These are phyloP conservation scores for Leishmania guyanensis DNA, from an alignment of 208 protist genomes.

Conservation along the genomic window DNA sequence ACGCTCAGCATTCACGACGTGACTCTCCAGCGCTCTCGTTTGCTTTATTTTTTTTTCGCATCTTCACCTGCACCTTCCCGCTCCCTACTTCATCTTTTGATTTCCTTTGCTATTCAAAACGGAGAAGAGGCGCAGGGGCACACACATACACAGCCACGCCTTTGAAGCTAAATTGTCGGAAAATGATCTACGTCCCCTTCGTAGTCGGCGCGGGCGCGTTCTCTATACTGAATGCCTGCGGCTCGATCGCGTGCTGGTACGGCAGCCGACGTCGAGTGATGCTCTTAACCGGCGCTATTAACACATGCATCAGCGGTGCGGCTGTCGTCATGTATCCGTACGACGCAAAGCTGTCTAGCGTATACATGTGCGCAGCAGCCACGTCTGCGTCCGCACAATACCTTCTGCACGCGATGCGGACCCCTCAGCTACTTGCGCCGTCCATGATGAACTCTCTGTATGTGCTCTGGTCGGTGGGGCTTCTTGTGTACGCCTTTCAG, in stretches of 20 bases:
- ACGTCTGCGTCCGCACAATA: slow-evolving; percentile 66
- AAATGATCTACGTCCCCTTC: slow-evolving; percentile 65
- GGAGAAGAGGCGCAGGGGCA: background rate
- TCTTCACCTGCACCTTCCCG: background rate
- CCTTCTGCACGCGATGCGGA: slow-evolving; percentile 64
- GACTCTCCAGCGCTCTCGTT: too few species aligned
- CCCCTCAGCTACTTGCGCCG: slow-evolving; percentile 42
- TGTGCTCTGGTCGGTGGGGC: slow-evolving; percentile 45
- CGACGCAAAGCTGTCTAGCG: slow-evolving; percentile 65
- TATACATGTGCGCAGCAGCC: slow-evolving; percentile 51
- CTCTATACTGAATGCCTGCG: slow-evolving; percentile 61
- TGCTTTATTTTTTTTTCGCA: too few species aligned
- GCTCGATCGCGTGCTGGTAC: slow-evolving; percentile 68
- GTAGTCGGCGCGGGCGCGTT: slow-evolving; percentile 51
- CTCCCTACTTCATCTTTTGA: background rate
- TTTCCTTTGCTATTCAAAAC: background rate
- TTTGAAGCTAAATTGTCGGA: too few species aligned
- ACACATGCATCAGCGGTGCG: slow-evolving; percentile 55
- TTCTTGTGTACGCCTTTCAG: slow-evolving; percentile 59
- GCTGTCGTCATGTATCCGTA: slow-evolving; percentile 49
- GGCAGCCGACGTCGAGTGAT: slow-evolving; percentile 57
- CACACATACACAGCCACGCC: background rate
- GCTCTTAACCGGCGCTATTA: slow-evolving; percentile 69
- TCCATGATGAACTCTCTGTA: slow-evolving; percentile 44
- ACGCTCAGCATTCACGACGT: background rate